Percentiles rank a stretch among this genome's conserved stretches.
phyloP scores from a whole-genome alignment of 495 filamentous ascomycete genomes.

The Endocarpon pusillum region DNA sequence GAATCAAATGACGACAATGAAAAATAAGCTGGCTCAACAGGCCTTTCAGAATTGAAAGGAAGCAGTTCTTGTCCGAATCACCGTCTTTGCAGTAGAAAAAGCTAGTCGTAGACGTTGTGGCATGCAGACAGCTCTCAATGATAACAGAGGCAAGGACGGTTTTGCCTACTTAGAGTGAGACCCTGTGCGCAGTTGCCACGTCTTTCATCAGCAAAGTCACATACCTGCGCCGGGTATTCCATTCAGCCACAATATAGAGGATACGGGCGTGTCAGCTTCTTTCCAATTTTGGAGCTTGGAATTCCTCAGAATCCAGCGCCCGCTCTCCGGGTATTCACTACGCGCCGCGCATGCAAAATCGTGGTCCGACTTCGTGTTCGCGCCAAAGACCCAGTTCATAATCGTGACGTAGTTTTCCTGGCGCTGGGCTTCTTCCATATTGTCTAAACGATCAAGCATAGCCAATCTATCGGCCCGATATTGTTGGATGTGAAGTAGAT shows the following conservation, averaged over 20 bases:
- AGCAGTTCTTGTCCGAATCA: conserved; percentile 16
- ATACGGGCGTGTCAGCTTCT: conserved; percentile 2
- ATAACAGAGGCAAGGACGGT: conserved; percentile 22
- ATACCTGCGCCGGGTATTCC: conserved; percentile 28
- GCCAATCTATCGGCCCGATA: conserved; percentile 2
- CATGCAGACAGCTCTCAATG: conserved; percentile 15
- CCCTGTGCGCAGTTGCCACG: conserved; percentile 1
- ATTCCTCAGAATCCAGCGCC: conserved; percentile 19
- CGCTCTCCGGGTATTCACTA: conserved; percentile 11
- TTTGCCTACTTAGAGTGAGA: conserved; percentile 21
- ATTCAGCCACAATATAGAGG: conserved; percentile 21
- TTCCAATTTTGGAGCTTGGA: conserved; percentile 17
- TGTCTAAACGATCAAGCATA: neutral
- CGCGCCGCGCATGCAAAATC: conserved; percentile 13
- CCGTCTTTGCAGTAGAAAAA: conserved; percentile 28
- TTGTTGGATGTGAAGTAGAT: conserved; percentile 2
- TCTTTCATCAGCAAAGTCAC: neutral
- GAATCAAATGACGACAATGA: conserved; percentile 15
- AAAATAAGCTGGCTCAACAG: conserved; percentile 21
- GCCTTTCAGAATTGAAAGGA: conserved; percentile 15
- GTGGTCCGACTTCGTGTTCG: conserved; percentile 16
- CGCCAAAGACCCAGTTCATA: conserved; percentile 15
- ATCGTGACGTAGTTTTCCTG: conserved; percentile 12
- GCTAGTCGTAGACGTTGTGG: conserved; percentile 9
- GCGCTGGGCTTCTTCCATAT: conserved; percentile 1